Evolutionary conservation across 228 moss, liverwort and hornwort genomes (phyloP), one percentile per base, ranked within the genome.

Genomic region (Sphagnum magellanicum): DNA sequence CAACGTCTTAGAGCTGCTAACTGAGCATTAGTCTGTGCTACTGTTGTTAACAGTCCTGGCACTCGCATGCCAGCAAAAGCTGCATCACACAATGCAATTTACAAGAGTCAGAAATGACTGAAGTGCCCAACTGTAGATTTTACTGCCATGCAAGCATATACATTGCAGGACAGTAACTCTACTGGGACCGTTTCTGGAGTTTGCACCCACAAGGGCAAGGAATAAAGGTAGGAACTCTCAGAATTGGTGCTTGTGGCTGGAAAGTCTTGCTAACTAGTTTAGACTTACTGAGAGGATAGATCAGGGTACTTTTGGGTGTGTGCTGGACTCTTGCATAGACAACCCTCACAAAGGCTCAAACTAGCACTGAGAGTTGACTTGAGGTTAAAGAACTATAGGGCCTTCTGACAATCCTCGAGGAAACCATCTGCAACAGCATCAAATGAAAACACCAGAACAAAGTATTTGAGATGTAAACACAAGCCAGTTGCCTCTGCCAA

Each of bases 21-120:
- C 53, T 70, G 70, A 13, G 75, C 70, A 61, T 73, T 70, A 65
- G 65, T 61, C 64, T 77, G 66, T 60, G 53, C 50, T 70, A 69
- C 51, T 53, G 74, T 61, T 46, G 53, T 71, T 70, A 71, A 61
- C 46, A 74, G 52, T 50, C 49, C 57, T 69, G 60, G 53, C 70
- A 68, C 74, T 65, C 52, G 32, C 70, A 81, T 59, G 50, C 50
- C 67, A 64, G n/a, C 13, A 59, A 46, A 71, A 63, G 48, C 61
- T 51, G 64, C 67, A 32, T 61, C 67, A 32, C 32, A 32, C 32
- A 32, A 32, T 32, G 1, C 32, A 32, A 32, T 32, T 1, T 32
- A 32, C 2, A 32, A 32, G 32, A 32, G 32, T 32, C 32, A 32
- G 32, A 32, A 32, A 32, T 32, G 32, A 32, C 32, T 32, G 3